These are phyloP conservation scores for Neonectria neomacrospora DNA, from an alignment of 2,329 filamentous ascomycete genomes.

Conservation along the genomic window DNA sequence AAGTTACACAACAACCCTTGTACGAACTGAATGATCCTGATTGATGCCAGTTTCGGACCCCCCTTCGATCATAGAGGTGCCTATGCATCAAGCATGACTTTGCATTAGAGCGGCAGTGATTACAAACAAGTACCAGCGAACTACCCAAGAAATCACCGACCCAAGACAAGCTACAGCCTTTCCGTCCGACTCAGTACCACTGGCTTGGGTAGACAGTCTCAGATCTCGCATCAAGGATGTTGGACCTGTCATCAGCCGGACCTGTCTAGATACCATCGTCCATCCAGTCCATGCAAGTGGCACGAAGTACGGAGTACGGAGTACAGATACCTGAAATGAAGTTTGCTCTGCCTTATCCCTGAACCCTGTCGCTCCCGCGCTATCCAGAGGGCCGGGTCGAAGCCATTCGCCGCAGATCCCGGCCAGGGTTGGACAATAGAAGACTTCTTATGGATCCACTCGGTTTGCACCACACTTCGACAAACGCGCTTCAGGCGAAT, in stretches of 20 bases:
- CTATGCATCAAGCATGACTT: not conserved
- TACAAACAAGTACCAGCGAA: not conserved
- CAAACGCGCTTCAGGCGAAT: conserved; percentile 27
- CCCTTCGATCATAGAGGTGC: not conserved
- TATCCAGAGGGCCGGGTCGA: conserved; percentile 42
- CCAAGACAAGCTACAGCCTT: not conserved
- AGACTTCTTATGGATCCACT: conserved; percentile 25
- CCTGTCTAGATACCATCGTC: not conserved
- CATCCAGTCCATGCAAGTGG: conserved; percentile 30
- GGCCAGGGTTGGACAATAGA: conserved; percentile 21
- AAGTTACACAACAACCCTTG: not conserved
- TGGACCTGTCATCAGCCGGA: conserved; percentile 1
- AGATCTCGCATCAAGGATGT: conserved; percentile 4
- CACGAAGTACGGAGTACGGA: conserved; percentile 22
- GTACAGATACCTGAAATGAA: conserved; percentile 34
- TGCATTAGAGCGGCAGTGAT: not conserved
- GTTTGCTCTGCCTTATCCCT: conserved; percentile 35
- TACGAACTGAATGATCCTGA: not conserved
- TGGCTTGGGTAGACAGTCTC: conserved; percentile 27
- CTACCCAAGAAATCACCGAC: not conserved
- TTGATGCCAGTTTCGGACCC: not conserved
- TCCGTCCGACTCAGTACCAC: not conserved
- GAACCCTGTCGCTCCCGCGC: conserved; percentile 39
- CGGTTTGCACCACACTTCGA: conserved; percentile 20
- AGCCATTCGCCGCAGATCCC: conserved; percentile 32